These are phyloP conservation scores for Plectosphaerella sp. DNA, from an alignment of 2,329 filamentous ascomycete genomes.

Conservation along the genomic window DNA sequence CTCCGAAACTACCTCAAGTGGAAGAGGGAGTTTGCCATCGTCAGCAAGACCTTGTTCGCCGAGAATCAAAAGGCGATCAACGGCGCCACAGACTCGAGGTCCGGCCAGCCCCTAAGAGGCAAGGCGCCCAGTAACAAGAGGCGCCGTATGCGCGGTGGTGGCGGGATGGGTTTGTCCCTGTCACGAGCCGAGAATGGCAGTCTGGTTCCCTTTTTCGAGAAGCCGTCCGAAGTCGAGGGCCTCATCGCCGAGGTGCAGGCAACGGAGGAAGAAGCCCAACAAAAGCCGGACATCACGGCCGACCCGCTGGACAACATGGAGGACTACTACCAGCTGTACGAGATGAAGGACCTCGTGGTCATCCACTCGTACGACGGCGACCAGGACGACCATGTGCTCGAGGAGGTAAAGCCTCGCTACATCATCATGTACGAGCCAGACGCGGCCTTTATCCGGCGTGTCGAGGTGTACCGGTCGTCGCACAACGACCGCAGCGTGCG, in stretches of 20 bases:
- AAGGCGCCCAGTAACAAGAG: slow-evolving; percentile 80
- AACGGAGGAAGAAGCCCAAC: slow-evolving; percentile 69
- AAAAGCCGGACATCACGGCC: slow-evolving; percentile 68
- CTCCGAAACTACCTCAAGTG: slow-evolving; percentile 83
- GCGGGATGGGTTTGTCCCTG: slow-evolving; percentile 49
- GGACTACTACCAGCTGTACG: slow-evolving; percentile 84
- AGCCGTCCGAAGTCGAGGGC: slow-evolving; percentile 73
- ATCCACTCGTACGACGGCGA: slow-evolving; percentile 94
- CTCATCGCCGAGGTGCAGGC: slow-evolving; percentile 79
- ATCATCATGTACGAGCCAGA: slow-evolving; percentile 99
- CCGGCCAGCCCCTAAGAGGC: slow-evolving; percentile 45
- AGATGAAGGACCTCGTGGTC: slow-evolving; percentile 83
- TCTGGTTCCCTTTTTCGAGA: slow-evolving; percentile 75
- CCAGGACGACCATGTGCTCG: slow-evolving; percentile 92
- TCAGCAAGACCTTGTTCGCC: slow-evolving; percentile 72
- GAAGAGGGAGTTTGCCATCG: slow-evolving; percentile 84
- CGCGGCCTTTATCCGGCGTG: slow-evolving; percentile 84
- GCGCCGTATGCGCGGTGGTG: slow-evolving; percentile 77
- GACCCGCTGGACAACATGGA: slow-evolving; percentile 91
- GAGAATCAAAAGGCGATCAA: slow-evolving; percentile 77
- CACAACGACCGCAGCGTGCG: slow-evolving; percentile 85
- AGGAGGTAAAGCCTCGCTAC: slow-evolving; percentile 88
- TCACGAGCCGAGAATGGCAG: slow-evolving; percentile 69
- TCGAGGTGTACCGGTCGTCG: slow-evolving; percentile 94
- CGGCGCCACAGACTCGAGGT: slow-evolving; percentile 56